A percentile compares a stretch with the other conserved stretches of the same genome.
Evolutionary conservation across 306 rosid genomes (phyloP).

Genomic region (Citrullus colocynthis): DNA sequence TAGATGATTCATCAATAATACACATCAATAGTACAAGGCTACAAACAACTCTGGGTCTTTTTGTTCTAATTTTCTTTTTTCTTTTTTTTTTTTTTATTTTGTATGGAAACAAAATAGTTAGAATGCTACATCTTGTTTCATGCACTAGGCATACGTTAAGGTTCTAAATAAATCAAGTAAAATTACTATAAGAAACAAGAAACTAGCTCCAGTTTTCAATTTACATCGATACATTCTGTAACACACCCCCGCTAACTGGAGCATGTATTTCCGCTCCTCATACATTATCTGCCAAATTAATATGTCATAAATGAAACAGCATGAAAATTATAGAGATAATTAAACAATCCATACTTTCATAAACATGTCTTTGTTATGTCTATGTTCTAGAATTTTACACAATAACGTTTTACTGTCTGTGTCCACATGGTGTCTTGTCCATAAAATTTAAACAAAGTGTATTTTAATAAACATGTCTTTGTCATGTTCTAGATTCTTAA

Average conservation of each 20-base stretch:
- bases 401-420: not conserved
- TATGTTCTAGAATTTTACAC: too few relatives aligned
- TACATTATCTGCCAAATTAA: too few relatives aligned
- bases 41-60: not conserved
- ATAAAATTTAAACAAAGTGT: too few relatives aligned
- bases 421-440: not conserved
- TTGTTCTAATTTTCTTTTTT: not conserved
- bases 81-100: not conserved
- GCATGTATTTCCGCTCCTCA: too few relatives aligned
- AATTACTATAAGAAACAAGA: not conserved
- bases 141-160: not conserved
- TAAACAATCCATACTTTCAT: too few relatives aligned
- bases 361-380: too few relatives aligned
- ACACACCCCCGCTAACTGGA: too few relatives aligned
- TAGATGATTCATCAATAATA: not conserved
- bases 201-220: not conserved
- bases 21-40: not conserved
- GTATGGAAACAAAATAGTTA: not conserved
- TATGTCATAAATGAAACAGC: too few relatives aligned
- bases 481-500: not conserved
- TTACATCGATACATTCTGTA: too few relatives aligned
- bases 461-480: not conserved
- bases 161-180: not conserved
- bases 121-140: not conserved
- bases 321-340: too few relatives aligned